Evolutionary conservation across 2,329 filamentous ascomycete genomes (phyloP).

Genomic region (Pseudocercospora crystallina): DNA sequence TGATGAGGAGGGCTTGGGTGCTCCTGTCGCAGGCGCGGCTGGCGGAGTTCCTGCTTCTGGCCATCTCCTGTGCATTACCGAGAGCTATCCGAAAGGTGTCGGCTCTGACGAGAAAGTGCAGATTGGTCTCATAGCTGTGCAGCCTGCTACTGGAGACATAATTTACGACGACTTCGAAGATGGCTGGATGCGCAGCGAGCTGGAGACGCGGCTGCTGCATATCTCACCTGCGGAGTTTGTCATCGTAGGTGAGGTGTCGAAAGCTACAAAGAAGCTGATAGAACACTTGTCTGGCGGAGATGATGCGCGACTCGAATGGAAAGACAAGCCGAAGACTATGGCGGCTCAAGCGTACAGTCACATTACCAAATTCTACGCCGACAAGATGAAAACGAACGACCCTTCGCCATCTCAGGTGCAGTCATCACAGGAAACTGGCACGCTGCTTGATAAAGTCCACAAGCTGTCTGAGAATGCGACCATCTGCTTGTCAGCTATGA

Average conservation of each 20-base stretch:
- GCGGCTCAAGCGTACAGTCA: constrained; percentile 83
- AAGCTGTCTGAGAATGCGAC: constrained; percentile 82
- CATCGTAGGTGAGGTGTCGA: constrained; percentile 85
- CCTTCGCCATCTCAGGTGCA: constrained; percentile 41
- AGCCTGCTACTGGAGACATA: constrained; percentile 92
- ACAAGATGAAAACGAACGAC: constrained; percentile 65
- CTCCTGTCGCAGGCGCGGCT: constrained; percentile 54
- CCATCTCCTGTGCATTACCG: constrained; percentile 91
- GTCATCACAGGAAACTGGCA: constrained; percentile 46
- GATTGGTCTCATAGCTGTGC: constrained; percentile 88
- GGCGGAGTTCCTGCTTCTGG: constrained; percentile 64
- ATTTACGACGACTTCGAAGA: constrained; percentile 96
- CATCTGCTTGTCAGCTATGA: constrained; percentile 94
- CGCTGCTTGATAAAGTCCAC: constrained; percentile 81
- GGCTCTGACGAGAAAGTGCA: constrained; percentile 92
- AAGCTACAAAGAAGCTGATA: constrained; percentile 87
- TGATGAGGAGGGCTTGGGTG: constrained; percentile 77
- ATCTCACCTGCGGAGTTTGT: constrained; percentile 95
- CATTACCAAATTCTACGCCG: constrained; percentile 89
- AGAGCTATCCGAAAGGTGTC: constrained; percentile 73
- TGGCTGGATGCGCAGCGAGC: constrained; percentile 93
- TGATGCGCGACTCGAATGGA: constrained; percentile 78
- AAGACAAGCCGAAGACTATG: constrained; percentile 74
- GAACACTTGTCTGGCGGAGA: constrained; percentile 88
- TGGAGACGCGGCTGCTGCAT: constrained; percentile 91